Percentiles rank a stretch among this genome's conserved stretches.
These are phyloP conservation scores for Geum urbanum DNA, from an alignment of 306 rosid species.

Conservation along the genomic window DNA sequence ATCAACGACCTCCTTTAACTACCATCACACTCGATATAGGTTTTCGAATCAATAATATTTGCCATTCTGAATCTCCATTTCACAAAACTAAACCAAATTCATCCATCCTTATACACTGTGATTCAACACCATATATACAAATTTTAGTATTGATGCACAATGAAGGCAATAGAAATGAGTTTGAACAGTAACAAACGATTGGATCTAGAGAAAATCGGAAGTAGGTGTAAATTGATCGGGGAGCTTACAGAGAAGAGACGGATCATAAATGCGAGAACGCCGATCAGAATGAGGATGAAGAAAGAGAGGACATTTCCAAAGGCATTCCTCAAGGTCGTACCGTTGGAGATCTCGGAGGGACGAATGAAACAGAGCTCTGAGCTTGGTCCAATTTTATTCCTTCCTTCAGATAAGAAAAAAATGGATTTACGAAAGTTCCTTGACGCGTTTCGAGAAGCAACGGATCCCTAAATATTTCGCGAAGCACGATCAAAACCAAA, in stretches of 20 bases:
- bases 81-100: neutral
- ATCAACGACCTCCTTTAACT: too few species aligned
- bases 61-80: neutral
- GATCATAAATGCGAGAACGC: conserved; percentile 97
- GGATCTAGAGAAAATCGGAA: conserved; percentile 41
- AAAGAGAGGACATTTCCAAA: conserved; percentile 77
- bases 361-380: too few species aligned
- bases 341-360: conserved; percentile 58
- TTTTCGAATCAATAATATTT: too few species aligned
- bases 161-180: conserved; percentile 9
- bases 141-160: neutral
- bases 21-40: neutral
- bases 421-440: conserved; percentile 12
- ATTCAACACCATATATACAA: neutral
- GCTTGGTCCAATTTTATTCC: too few species aligned
- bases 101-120: neutral
- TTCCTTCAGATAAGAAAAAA: too few species aligned
- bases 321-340: conserved; percentile 55
- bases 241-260: conserved; percentile 92
- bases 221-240: neutral
- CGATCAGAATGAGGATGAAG: conserved; percentile 88
- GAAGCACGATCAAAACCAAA: neutral
- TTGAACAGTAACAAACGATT: neutral
- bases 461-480: conserved; percentile 24
- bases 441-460: conserved; percentile 28